Evolutionary conservation across 202 grass and related monocot genomes (phyloP).

Genomic region (Zizania palustris): DNA sequence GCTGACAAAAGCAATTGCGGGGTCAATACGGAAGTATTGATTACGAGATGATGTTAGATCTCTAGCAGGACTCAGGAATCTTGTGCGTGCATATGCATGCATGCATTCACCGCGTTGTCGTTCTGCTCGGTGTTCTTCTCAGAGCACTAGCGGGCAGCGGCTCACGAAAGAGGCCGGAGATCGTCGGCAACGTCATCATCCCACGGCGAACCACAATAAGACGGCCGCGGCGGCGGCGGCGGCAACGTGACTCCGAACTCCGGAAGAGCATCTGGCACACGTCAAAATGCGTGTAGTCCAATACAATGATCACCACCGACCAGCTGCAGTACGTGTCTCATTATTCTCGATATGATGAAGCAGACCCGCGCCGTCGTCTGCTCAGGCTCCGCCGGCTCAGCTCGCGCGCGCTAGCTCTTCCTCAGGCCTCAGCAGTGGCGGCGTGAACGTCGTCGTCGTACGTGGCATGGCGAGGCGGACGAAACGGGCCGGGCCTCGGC

Average conservation of each 20-base stretch:
- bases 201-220: slow-evolving; percentile 36
- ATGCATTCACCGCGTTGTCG: background rate
- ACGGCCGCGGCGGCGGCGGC: slow-evolving; percentile 11
- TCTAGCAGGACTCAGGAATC: background rate
- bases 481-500: slow-evolving; percentile 45
- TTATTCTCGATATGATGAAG: slow-evolving; percentile 10
- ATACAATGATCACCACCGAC: background rate
- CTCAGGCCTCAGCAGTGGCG: background rate
- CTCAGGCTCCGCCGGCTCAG: background rate
- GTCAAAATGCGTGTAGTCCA: slow-evolving; percentile 35
- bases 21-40: too few relatives aligned
- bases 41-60: too few relatives aligned
- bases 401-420: background rate
- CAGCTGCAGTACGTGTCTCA: background rate
- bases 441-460: too few relatives aligned
- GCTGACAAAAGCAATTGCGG: too few relatives aligned
- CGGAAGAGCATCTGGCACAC: slow-evolving; percentile 31
- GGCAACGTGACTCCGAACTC: slow-evolving; percentile 38
- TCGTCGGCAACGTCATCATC: slow-evolving; percentile 30
- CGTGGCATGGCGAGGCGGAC: background rate
- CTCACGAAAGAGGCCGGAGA: slow-evolving; percentile 41
- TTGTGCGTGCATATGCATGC: slow-evolving; percentile 2
- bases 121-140: slow-evolving; percentile 52
- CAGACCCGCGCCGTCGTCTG: background rate
- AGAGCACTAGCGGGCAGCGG: slow-evolving; percentile 42